Base-by-base conservation (phyloP, 2,329 filamentous ascomycete species). In the Alternaria conjuncta region DNA sequence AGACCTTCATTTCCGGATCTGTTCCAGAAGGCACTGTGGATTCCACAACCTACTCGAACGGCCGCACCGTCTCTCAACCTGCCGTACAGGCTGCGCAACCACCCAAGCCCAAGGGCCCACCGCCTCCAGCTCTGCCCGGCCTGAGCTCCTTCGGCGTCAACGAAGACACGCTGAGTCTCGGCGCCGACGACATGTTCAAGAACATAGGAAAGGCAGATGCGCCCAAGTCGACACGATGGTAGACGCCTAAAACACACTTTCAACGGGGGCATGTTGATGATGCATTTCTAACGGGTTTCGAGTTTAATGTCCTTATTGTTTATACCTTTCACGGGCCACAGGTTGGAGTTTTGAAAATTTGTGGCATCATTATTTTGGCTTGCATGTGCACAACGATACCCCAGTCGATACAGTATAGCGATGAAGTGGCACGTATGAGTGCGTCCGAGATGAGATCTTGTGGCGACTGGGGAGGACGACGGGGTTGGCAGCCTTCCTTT, bases 161-260 rank as follows among this genome's bases (percentile, higher is more conserved):
- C 45, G 75, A 78, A 18, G 78, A 80, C 45, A 64, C 75, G 45
- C 66, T 73, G 13, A 73, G 71, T 60, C 58, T 80, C 45, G 77
- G 74, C 10, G 79, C 72, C 8, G 79, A 80, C 46, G 78, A 80
- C 66, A 72, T 81, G 75, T 81, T 81, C 69, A 80, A 80, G 64
- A 71, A 80, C 71, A 81, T 81, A 28, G 62, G 62, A 36, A 61
- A 61, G 21, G 5, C 44, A 28, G 59, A 64, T 2, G 15, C 36
- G 43, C 43, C 53, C 8, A 61, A 63, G 28, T 63, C 61, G 26
- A 63, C 61, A 65, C 76, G 78, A 60, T 80, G 69, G 68, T 54
- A 51, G 13, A 26, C 15, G 45, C 7, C 50, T 18, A 46, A 28
- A 46, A 44, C 53, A 44, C 49, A 50, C 43, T 56, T 45, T 45